Conservation (phyloP, 495 filamentous ascomycete genomes). For the Astrothelium macrocarpum region DNA sequence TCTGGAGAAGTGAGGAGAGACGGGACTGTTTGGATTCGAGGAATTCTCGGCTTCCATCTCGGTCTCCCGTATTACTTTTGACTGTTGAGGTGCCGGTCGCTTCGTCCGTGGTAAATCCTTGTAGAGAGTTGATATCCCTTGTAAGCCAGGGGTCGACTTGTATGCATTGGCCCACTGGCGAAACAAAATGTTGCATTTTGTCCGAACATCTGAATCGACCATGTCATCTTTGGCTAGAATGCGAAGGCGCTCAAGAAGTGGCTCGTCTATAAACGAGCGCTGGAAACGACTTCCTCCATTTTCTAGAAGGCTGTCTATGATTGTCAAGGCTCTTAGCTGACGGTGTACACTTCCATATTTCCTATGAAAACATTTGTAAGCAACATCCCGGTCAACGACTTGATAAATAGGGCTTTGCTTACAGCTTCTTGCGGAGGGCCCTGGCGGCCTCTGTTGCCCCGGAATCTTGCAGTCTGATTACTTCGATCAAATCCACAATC, state of each 20-base stretch:
- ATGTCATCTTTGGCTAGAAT: conserved; percentile 76
- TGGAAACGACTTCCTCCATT: conserved; percentile 89
- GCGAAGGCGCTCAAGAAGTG: conserved; percentile 84
- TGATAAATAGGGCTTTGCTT: too few relatives aligned
- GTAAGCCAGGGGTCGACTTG: conserved; percentile 71
- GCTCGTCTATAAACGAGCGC: conserved; percentile 78
- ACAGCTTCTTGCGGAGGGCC: conserved; percentile 94
- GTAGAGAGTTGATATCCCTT: conserved; percentile 67
- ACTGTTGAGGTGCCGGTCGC: conserved; percentile 56
- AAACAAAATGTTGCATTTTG: conserved; percentile 79
- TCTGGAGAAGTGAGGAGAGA: conserved; percentile 3
- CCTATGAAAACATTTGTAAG: conserved; percentile 33
- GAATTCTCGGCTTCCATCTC: conserved; percentile 49
- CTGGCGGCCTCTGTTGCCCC: conserved; percentile 86
- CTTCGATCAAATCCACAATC: conserved; percentile 88
- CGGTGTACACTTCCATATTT: conserved; percentile 93
- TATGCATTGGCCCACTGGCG: conserved; percentile 79
- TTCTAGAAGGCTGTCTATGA: conserved; percentile 89
- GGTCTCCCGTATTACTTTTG: conserved; percentile 71
- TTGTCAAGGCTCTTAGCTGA: conserved; percentile 78
- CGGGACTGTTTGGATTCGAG: neutral
- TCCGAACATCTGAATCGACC: conserved; percentile 73
- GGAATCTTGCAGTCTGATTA: conserved; percentile 76
- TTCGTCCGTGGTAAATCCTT: conserved; percentile 63
- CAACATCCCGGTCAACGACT: neutral